Evolutionary conservation across 768 basidiomycete genomes (phyloP), one percentile per base, ranked within the genome.

Genomic region (Russula sp.): DNA sequence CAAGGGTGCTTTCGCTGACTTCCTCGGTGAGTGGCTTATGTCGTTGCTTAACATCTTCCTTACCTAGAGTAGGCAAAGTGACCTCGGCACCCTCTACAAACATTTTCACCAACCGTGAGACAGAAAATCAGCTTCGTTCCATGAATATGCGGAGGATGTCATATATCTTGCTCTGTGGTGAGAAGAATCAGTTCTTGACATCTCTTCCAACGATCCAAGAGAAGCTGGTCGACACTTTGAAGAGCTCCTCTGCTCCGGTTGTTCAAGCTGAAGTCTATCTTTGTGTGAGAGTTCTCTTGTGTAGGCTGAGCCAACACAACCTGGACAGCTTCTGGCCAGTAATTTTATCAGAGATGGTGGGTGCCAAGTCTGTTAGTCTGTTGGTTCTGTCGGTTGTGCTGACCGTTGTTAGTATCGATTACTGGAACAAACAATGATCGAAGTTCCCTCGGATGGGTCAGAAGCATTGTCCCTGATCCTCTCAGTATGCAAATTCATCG

Each of bases 271-370:
- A 99, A 74, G 94, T 95, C 9, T 99, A 94, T 73, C 80, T 98
- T 14, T 98, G 94, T 70, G 84, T 98, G 54, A 82, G 97, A 11
- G 89, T 98, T 2, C 75, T 98, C 20, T 80, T 98, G 50, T 98
- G 93, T 71, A 85, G 97, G 16, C 80, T 98, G 55, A 91, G 91
- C 5, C 82, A 90, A 3, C 92, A 95, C 70, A 97, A 96, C 70
- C 72, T 99, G 70, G 88, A 89, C 9, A 95, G 94, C 68, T 92
- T 98, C 74, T 98, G 97, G 96, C 96, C 97, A 0, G 90, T 96
- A 48, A 81, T 99, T 48, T 72, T 98, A 66, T 92, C 94, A 1
- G 97, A 99, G 76, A 76, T 99, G 70, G 93, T 92, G 69, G 62
- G 83, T 71, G 42, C 44, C 1, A 50, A 54, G 9, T 48, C 27